Evolutionary conservation across 2,329 filamentous ascomycete genomes (phyloP).

Genomic region (Phymatotrichopsis omnivora): DNA sequence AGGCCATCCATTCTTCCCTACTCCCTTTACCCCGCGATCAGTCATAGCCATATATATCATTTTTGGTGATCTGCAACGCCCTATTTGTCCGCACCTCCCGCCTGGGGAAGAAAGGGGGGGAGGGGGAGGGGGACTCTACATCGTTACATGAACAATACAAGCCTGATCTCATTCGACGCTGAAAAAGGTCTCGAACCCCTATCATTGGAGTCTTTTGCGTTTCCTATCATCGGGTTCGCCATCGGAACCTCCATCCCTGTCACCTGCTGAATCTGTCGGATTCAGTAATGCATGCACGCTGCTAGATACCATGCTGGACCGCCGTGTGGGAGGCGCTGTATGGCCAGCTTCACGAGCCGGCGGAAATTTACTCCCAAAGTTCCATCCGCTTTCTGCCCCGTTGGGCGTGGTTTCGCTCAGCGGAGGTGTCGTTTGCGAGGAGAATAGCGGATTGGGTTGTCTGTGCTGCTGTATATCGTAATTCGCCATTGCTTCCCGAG

Average conservation of each 20-base stretch:
- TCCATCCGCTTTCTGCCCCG: slow-evolving; percentile 29
- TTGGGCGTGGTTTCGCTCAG: slow-evolving; percentile 29
- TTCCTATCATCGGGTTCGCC: slow-evolving; percentile 29
- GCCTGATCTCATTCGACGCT: too few relatives aligned
- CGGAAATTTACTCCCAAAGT: slow-evolving; percentile 25
- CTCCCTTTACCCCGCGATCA: too few relatives aligned
- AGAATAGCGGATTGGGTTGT: slow-evolving; percentile 24
- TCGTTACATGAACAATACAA: too few relatives aligned
- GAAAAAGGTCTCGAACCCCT: too few relatives aligned
- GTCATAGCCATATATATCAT: too few relatives aligned
- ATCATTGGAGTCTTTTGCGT: slow-evolving; percentile 25
- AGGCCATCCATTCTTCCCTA: too few relatives aligned
- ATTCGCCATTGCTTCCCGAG: slow-evolving; percentile 51
- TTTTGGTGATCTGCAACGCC: too few relatives aligned
- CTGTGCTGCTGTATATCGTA: slow-evolving; percentile 45
- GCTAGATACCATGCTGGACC: slow-evolving; percentile 32
- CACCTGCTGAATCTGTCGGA: slow-evolving; percentile 26
- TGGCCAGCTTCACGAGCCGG: slow-evolving; percentile 25
- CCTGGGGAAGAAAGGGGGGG: too few relatives aligned
- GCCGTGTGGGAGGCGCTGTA: slow-evolving; percentile 31
- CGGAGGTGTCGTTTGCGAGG: slow-evolving; percentile 30
- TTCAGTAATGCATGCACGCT: slow-evolving; percentile 33
- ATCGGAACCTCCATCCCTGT: slow-evolving; percentile 30
- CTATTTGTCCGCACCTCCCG: too few relatives aligned
- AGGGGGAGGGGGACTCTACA: too few relatives aligned